Percentiles rank a stretch among this genome's conserved stretches.
phyloP scores from a whole-genome alignment of 1,284 basidiomycete species.

The Leccinum fallax region DNA sequence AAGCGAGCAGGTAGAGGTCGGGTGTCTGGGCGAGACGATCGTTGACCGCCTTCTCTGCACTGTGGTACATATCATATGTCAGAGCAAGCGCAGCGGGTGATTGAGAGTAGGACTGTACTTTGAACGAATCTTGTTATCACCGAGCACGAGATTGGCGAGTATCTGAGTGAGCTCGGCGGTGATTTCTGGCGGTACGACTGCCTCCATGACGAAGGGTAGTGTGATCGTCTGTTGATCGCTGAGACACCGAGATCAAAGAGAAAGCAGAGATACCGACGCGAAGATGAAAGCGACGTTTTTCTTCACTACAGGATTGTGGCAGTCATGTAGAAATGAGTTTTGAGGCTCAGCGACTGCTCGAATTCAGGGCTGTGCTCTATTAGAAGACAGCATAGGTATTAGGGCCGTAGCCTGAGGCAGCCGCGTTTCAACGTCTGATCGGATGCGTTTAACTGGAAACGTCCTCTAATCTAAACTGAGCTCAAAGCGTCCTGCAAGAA shows the following conservation, averaged over 20 bases:
- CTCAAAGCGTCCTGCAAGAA: background rate
- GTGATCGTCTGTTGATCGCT: constrained; percentile 3
- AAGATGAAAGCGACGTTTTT: background rate
- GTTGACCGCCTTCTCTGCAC: constrained; percentile 78
- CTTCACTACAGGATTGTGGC: background rate
- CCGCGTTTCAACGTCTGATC: background rate
- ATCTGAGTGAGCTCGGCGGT: constrained; percentile 76
- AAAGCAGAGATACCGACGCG: background rate
- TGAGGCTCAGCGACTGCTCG: background rate
- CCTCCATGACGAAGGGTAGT: constrained; percentile 40
- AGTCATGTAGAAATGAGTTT: background rate
- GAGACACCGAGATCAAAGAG: background rate
- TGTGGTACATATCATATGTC: constrained; percentile 30
- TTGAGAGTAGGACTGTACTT: constrained; percentile 36
- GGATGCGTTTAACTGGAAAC: background rate
- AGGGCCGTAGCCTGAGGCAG: background rate
- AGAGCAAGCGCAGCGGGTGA: background rate
- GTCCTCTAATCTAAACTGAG: background rate
- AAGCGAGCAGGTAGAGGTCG: constrained; percentile 72
- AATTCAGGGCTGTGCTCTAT: background rate
- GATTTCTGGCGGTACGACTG: constrained; percentile 61
- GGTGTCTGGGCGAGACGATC: constrained; percentile 74
- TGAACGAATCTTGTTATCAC: constrained; percentile 76
- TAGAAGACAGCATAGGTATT: background rate
- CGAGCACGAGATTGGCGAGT: constrained; percentile 77